Percentiles rank a stretch among this genome's conserved stretches.
Evolutionary conservation across 495 filamentous ascomycete species (phyloP).

Genomic region (Talaromyces borbonicus): DNA sequence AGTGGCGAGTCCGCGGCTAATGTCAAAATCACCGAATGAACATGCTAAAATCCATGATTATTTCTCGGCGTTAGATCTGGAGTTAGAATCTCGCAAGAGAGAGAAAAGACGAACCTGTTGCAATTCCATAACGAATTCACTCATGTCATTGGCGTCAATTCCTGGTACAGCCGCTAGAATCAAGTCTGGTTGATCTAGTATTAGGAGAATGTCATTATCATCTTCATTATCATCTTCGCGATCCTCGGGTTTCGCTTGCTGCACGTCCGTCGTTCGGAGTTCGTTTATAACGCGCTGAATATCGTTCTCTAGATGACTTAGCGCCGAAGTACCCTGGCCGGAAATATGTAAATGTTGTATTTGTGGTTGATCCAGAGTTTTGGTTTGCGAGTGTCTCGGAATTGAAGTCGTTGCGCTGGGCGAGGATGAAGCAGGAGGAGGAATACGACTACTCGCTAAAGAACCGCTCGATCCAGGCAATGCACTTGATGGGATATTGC

Average conservation of each 20-base stretch:
- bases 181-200: slow-evolving; percentile 43
- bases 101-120: slow-evolving; percentile 27
- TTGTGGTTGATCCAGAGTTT: slow-evolving; percentile 10
- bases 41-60: too few species aligned
- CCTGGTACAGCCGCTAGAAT: slow-evolving; percentile 38
- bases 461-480: background rate
- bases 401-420: background rate
- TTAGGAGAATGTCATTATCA: slow-evolving; percentile 21
- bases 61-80: too few species aligned
- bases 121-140: slow-evolving; percentile 34
- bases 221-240: slow-evolving; percentile 17
- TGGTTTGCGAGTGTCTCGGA: background rate
- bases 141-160: slow-evolving; percentile 36
- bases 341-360: slow-evolving; percentile 29
- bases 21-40: slow-evolving; percentile 54
- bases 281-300: slow-evolving; percentile 22
- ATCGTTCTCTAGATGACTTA: slow-evolving; percentile 30
- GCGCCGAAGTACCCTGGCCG: slow-evolving; percentile 23
- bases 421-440: background rate
- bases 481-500: background rate
- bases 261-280: slow-evolving; percentile 1
- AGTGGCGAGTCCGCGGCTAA: slow-evolving; percentile 63
- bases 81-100: background rate
- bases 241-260: background rate
- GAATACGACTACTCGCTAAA: background rate